These are phyloP conservation scores for Chaetoceros tenuissimus DNA, from an alignment of 108 stramenopile species.

Conservation along the genomic window DNA sequence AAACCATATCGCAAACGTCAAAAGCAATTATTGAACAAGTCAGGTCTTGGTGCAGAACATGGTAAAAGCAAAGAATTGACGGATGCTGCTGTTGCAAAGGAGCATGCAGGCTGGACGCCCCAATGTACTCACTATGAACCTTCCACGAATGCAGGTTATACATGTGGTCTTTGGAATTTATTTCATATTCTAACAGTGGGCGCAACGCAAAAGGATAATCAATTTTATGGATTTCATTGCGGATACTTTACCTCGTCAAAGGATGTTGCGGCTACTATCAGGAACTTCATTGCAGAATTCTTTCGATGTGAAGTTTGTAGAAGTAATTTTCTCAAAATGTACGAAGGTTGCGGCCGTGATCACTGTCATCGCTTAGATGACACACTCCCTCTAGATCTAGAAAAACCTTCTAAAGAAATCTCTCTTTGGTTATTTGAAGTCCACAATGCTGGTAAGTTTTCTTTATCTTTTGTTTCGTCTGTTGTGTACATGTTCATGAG, in stretches of 20 bases:
- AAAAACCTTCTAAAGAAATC: constrained; percentile 18
- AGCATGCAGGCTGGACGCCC: constrained; percentile 28
- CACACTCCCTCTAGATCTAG: constrained; percentile 5
- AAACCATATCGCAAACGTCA: no score
- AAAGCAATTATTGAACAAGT: no score
- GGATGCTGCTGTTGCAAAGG: constrained; percentile 11
- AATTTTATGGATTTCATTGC: constrained; percentile 22
- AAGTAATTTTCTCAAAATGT: constrained; percentile 13
- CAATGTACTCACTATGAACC: constrained; percentile 23
- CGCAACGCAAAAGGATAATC: constrained; percentile 12
- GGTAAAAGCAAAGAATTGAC: constrained; percentile 3
- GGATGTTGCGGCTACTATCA: constrained; percentile 21
- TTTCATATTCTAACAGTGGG: constrained; percentile 35
- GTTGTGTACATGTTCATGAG: no score
- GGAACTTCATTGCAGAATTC: constrained; percentile 22
- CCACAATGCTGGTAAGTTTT: constrained; percentile 28
- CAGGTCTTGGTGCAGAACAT: constrained; percentile 3
- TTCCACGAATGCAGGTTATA: constrained; percentile 26
- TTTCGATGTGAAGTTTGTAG: constrained; percentile 25
- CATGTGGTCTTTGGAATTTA: constrained; percentile 37
- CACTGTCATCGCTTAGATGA: constrained; percentile 21
- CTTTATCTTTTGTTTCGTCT: no score
- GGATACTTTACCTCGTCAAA: constrained; percentile 23
- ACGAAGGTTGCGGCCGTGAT: constrained; percentile 26
- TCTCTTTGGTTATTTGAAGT: constrained; percentile 18